Conservation (phyloP, 108 stramenopile species). For the Cylindrotheca fusiformis region DNA sequence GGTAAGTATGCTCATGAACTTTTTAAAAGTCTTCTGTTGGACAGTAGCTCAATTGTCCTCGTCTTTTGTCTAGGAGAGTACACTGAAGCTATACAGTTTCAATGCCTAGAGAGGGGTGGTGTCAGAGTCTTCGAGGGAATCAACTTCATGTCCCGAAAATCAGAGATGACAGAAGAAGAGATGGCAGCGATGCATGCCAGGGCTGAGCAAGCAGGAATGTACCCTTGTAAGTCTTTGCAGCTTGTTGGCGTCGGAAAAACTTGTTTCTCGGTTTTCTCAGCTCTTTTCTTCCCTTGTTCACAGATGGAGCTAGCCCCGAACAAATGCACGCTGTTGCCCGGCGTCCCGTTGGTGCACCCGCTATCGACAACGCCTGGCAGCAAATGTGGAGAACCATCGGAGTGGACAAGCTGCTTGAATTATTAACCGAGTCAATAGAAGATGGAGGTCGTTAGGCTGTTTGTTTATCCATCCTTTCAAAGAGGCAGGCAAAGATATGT, state of each 20-base stretch:
- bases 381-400: conserved; percentile 85
- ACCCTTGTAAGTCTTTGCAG: conserved; percentile 16
- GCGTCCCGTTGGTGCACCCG: conserved; percentile 54
- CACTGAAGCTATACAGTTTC: conserved; percentile 91
- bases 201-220: conserved; percentile 80
- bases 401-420: conserved; percentile 80
- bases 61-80: conserved; percentile 38
- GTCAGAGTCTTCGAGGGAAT: conserved; percentile 96
- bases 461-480: too few species aligned
- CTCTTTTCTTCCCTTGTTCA: too few species aligned
- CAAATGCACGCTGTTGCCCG: conserved; percentile 92
- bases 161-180: conserved; percentile 72
- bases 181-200: conserved; percentile 78
- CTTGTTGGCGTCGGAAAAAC: not conserved
- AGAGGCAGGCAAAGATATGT: too few species aligned
- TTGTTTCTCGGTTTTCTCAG: not conserved
- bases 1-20: conserved; percentile 23
- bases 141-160: conserved; percentile 88
- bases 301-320: conserved; percentile 83
- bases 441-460: conserved; percentile 77
- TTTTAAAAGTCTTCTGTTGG: conserved; percentile 1
- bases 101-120: conserved; percentile 87
- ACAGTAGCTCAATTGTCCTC: conserved; percentile 2
- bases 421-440: conserved; percentile 84
- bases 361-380: conserved; percentile 84